phyloP scores from a whole-genome alignment of 768 basidiomycete species.

The Pisolithus sp. region DNA sequence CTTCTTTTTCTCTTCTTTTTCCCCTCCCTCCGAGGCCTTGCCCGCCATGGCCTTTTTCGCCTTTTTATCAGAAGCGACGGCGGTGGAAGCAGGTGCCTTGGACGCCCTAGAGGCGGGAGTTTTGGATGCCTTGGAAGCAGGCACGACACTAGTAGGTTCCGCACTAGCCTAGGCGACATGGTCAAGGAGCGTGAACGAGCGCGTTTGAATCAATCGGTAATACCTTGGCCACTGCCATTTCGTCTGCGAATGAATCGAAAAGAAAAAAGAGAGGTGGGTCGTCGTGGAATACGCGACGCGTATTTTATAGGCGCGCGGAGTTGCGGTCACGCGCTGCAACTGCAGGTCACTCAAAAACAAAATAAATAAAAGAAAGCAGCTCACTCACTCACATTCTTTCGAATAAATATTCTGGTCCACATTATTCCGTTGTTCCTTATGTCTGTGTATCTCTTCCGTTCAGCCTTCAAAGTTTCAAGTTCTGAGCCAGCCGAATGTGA shows the following conservation, averaged over 20 bases:
- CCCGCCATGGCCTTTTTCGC: constrained; percentile 7
- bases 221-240: background rate
- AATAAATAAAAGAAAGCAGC: too few relatives aligned
- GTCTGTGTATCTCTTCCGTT: too few relatives aligned
- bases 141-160: background rate
- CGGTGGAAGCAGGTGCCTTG: constrained; percentile 46
- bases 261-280: background rate
- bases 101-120: constrained; percentile 39
- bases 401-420: too few relatives aligned
- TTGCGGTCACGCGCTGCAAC: background rate
- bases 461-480: background rate
- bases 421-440: too few relatives aligned
- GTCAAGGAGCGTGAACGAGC: background rate
- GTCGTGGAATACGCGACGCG: background rate
- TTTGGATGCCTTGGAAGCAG: constrained; percentile 28
- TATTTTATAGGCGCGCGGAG: background rate
- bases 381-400: too few relatives aligned
- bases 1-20: constrained; percentile 43
- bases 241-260: background rate
- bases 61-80: constrained; percentile 24
- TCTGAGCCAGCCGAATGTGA: constrained; percentile 7
- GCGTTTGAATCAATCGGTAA: background rate
- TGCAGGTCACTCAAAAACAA: too few relatives aligned
- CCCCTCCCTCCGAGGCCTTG: constrained; percentile 9
- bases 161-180: background rate